phyloP scores from a whole-genome alignment of 2,329 filamentous ascomycete species.

The Neonectria coccinea region DNA sequence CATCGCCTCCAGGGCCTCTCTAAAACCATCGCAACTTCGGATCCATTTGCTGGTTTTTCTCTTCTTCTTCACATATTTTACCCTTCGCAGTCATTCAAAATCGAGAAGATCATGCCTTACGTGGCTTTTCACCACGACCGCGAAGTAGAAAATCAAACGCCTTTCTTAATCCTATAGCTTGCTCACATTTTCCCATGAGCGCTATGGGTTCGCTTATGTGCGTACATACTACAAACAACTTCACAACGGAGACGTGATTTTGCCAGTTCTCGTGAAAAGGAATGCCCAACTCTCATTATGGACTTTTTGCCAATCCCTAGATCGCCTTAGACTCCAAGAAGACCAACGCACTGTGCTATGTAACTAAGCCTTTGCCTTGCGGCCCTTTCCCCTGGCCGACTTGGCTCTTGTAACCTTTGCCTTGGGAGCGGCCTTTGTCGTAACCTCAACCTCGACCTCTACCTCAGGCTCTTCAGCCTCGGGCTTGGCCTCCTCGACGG shows the following conservation, averaged over 20 bases:
- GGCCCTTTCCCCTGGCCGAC: conserved; percentile 50
- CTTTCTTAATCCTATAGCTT: conserved; percentile 71
- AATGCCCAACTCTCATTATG: conserved; percentile 44
- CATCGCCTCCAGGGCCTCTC: conserved; percentile 16
- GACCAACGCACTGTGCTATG: conserved; percentile 28
- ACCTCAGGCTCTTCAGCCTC: conserved; percentile 21
- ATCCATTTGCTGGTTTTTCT: conserved; percentile 27
- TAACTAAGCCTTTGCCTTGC: conserved; percentile 53
- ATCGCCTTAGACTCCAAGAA: conserved; percentile 43
- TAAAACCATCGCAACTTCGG: conserved; percentile 31
- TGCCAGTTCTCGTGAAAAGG: conserved; percentile 26
- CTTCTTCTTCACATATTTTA: conserved; percentile 57
- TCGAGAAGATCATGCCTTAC: conserved; percentile 48
- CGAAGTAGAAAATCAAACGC: conserved; percentile 66
- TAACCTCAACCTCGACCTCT: conserved; percentile 34
- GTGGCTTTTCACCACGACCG: conserved; percentile 60
- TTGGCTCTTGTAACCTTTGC: conserved; percentile 50
- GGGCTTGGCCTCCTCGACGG: conserved; percentile 35
- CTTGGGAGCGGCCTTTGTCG: conserved; percentile 35
- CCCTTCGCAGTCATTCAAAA: conserved; percentile 54
- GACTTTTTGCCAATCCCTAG: conserved; percentile 44
- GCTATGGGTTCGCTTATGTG: conserved; percentile 72
- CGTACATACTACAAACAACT: conserved; percentile 66
- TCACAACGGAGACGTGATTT: conserved; percentile 20
- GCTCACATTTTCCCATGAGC: conserved; percentile 58